A percentile compares a stretch with the other conserved stretches of the same genome.
Conservation (phyloP, 257 asterid genomes). For the Asclepias syriaca region DNA sequence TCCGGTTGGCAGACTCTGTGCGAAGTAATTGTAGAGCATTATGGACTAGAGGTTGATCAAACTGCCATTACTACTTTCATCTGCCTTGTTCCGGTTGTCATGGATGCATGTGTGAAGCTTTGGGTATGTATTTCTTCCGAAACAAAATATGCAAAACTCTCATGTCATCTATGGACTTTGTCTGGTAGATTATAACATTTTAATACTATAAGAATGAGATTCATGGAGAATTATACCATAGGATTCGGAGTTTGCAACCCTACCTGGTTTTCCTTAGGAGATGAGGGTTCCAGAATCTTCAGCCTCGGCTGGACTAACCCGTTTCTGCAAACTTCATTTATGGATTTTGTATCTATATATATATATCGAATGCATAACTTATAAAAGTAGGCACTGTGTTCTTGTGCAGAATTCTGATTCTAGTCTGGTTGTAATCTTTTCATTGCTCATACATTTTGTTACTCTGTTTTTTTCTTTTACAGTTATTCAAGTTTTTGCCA, state of each 20-base stretch:
- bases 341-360: background rate
- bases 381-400: too few species aligned
- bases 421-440: too few species aligned
- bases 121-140: conserved; percentile 60
- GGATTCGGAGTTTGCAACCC: too few species aligned
- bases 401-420: background rate
- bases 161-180: background rate
- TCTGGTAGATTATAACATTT: background rate
- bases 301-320: background rate
- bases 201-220: too few species aligned
- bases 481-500: conserved; percentile 81
- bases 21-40: conserved; percentile 74
- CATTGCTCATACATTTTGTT: background rate
- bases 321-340: background rate
- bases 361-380: background rate
- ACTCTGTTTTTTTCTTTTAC: conserved; percentile 22
- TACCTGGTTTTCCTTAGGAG: too few species aligned
- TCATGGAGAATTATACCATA: too few species aligned
- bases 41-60: conserved; percentile 72
- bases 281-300: too few species aligned
- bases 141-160: background rate
- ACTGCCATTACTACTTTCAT: conserved; percentile 64
- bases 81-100: conserved; percentile 67
- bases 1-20: conserved; percentile 88
- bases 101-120: conserved; percentile 88